Base-by-base conservation (phyloP, 164 flowering plant genomes). In the Macadamia integrifolia region DNA sequence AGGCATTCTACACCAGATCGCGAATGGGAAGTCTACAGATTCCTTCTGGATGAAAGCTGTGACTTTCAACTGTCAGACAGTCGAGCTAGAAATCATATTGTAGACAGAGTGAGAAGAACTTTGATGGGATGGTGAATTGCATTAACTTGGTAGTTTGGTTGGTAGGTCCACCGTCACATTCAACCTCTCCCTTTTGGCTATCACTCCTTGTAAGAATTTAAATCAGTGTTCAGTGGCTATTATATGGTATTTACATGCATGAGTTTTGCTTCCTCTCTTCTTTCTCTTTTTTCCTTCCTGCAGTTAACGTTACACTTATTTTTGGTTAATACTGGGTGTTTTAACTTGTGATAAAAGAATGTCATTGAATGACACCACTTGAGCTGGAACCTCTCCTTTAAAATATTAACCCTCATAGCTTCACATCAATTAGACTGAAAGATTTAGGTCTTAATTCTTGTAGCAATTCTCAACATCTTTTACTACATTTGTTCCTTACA, bases 1-100 rank as follows among this genome's bases (percentile, higher is more conserved):
- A 83, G 97, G 79, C 83, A 87, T 73, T 75, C 88, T 1, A 79
- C 86, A 15, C 72, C 74, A 0, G 86, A 86, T 69, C 85, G 88
- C 6, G 80, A 88, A 67, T 93, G 97, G 98, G 98, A 93, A 76
- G 91, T 93, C 6, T 93, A 93, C 82, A 83, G 93, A 74, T 86
- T 93, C 69, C 92, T 86, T 63, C 70, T 93, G 80, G 92, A 87
- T 11, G 98, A 93, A 59, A 85, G 77, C 63, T 64, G 60, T 53
- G 80, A 76, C 52, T 82, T 79, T 42, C 85, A 81, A 10, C 52
- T 88, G 68, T 71, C 82, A 32, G 80, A 76, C 73, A 62, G 46
- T 31, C 70, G 29, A 56, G 80, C 81, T 15, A 82, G 88, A 71
- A 79, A 62, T 66, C 85, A 78, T 75, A 87, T 91, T 69, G 86